Evolutionary conservation across 2,329 filamentous ascomycete genomes (phyloP).

Genomic region (Aspergillus sp.): DNA sequence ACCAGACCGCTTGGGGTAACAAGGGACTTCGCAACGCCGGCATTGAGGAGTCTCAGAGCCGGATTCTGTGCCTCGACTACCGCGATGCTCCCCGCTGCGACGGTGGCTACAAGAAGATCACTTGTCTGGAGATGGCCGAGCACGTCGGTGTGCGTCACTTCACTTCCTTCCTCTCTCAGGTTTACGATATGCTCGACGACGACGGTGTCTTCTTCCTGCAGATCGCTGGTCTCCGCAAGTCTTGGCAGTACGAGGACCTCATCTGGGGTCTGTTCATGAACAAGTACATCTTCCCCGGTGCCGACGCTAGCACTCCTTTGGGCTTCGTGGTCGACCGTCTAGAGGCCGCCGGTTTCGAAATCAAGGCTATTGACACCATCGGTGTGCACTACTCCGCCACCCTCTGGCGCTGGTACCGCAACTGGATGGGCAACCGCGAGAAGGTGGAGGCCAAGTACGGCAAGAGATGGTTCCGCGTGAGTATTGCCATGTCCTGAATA

Average conservation of each 20-base stretch:
- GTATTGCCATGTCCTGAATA: conserved; percentile 32
- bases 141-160: conserved; percentile 96
- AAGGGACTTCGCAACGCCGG: conserved; percentile 77
- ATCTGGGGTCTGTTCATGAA: conserved; percentile 99
- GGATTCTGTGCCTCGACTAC: conserved; percentile 94
- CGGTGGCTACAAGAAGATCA: conserved; percentile 88
- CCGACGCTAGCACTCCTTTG: conserved; percentile 90
- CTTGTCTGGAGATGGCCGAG: conserved; percentile 97
- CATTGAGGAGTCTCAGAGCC: conserved; percentile 82
- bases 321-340: conserved; percentile 81
- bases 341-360: conserved; percentile 82
- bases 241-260: conserved; percentile 97
- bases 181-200: conserved; percentile 93
- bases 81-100: conserved; percentile 82
- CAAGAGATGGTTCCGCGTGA: conserved; percentile 88
- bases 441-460: conserved; percentile 96
- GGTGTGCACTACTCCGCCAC: conserved; percentile 97
- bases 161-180: conserved; percentile 74
- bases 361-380: conserved; percentile 89
- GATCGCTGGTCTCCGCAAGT: conserved; percentile 87
- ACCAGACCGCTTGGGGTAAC: conserved; percentile 98
- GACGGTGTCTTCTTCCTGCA: conserved; percentile 96
- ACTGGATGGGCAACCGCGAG: conserved; percentile 92
- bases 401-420: conserved; percentile 96
- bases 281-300: conserved; percentile 97